Conservation (phyloP, 352 stramenopile species). For the Phytophthora colocasiae region DNA sequence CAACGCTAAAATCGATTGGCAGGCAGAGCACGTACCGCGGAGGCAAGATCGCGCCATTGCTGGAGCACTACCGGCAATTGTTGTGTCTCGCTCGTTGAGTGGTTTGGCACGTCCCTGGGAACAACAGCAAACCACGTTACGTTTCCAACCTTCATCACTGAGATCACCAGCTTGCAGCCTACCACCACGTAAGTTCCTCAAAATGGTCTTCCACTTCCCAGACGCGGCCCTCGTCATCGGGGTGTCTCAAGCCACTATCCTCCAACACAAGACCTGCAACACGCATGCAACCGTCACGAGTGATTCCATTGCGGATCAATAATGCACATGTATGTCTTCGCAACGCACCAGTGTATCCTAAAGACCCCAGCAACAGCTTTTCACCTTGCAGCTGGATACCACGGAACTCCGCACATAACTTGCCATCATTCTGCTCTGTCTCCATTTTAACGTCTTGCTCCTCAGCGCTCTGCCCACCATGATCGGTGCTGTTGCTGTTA, state of each 20-base stretch:
- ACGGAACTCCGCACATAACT: constrained; percentile 64
- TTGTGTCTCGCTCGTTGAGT: constrained; percentile 55
- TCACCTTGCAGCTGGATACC: constrained; percentile 71
- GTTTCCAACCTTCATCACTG: background rate
- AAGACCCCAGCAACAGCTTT: constrained; percentile 42
- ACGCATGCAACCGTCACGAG: constrained; percentile 5
- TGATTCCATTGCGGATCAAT: background rate
- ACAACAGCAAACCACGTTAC: background rate
- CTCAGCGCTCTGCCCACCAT: constrained; percentile 21
- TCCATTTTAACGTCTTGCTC: constrained; percentile 32
- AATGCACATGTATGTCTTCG: background rate
- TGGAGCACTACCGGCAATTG: constrained; percentile 58
- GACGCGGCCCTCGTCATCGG: constrained; percentile 66
- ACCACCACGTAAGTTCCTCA: constrained; percentile 74
- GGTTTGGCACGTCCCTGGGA: constrained; percentile 63
- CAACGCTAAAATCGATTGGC: constrained; percentile 1
- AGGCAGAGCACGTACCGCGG: constrained; percentile 53
- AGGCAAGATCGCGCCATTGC: constrained; percentile 62
- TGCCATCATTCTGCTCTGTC: constrained; percentile 14
- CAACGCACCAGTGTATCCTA: constrained; percentile 60
- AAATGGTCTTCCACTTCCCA: constrained; percentile 87
- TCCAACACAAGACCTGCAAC: constrained; percentile 65
- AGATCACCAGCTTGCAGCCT: constrained; percentile 9
- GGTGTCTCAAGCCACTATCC: constrained; percentile 62
- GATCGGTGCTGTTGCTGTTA: constrained; percentile 38